Evolutionary conservation across 2,329 filamentous ascomycete genomes (phyloP), one percentile per base, ranked within the genome.

Genomic region (Colletotrichum liaoningense): DNA sequence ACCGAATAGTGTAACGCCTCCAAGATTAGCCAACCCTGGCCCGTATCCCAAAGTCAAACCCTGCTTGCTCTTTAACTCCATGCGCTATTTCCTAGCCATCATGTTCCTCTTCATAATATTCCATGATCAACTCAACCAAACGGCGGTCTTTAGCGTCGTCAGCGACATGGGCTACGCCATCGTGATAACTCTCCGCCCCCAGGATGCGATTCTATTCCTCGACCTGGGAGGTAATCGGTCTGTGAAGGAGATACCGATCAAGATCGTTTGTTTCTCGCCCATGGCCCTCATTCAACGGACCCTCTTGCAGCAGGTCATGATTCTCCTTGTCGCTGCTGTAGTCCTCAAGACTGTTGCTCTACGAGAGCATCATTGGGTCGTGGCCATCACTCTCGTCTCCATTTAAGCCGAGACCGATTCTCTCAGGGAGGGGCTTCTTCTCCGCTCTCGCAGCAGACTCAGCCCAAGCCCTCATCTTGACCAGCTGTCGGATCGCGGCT

Each of bases 391-490:
- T 70, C 22, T 80, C 79, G 55, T 82, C 80, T 24, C 76, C 76
- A 42, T 81, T 77, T 6, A 83, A 75, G 14, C 84, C 84, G 4
- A 88, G 74, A 46, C 85, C 82, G 26, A 87, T 82, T 11, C 76
- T 77, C 12, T 79, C 77, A 3, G 86, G 86, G 8, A 87, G 69
- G 28, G 84, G 80, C 66, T 83, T 83, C 74, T 84, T 85, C 54
- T 83, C 80, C 26, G 81, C 81, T 49, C 85, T 79, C 3, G 90
- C 92, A 67, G 88, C 88, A 22, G 87, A 86, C 82, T 98, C 96
- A 11, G 94, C 93, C 95, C 96, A 99, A 1, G 93, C 91, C 69
- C 96, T 90, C 80, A 97, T 89, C 79, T 93, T 92, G 54, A 98
- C 92, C 3, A 99, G 87, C 75, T 93, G 91, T 69, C 93, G 90